These are phyloP conservation scores for Chaetomiaceae sp. DNA, from an alignment of 2,329 filamentous ascomycete genomes.

Conservation along the genomic window DNA sequence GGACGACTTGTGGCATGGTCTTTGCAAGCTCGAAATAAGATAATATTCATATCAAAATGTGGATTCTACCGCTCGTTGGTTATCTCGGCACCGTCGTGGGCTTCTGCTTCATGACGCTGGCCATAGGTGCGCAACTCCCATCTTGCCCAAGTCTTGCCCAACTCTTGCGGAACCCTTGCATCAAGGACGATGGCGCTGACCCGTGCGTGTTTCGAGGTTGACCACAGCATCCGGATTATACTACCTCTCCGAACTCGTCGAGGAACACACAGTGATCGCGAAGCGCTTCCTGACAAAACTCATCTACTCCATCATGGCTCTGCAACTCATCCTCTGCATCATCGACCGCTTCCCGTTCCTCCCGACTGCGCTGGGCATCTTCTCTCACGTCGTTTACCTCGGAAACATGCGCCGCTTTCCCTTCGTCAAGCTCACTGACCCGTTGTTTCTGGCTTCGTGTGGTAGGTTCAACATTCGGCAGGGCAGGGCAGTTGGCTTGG, in stretches of 20 bases:
- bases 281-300: constrained; percentile 80
- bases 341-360: constrained; percentile 81
- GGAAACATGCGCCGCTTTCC: constrained; percentile 75
- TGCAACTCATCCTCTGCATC: constrained; percentile 70
- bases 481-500: no score
- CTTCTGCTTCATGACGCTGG: constrained; percentile 90
- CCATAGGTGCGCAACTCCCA: constrained; percentile 61
- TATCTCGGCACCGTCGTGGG: constrained; percentile 82
- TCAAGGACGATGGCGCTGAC: background rate
- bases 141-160: no score
- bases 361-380: constrained; percentile 68
- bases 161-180: no score
- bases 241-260: constrained; percentile 95
- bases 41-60: constrained; percentile 58
- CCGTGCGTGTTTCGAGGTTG: background rate
- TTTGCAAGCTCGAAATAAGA: constrained; percentile 12
- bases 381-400: constrained; percentile 78
- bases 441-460: constrained; percentile 79
- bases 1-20: background rate
- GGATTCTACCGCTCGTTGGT: constrained; percentile 89
- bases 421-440: constrained; percentile 80
- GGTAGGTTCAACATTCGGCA: constrained; percentile 55
- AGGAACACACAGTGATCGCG: constrained; percentile 91
- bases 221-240: constrained; percentile 87
- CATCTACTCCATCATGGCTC: constrained; percentile 73